Conservation (phyloP, 2,329 filamentous ascomycete species). For the Pseudocercospora eumusae region DNA sequence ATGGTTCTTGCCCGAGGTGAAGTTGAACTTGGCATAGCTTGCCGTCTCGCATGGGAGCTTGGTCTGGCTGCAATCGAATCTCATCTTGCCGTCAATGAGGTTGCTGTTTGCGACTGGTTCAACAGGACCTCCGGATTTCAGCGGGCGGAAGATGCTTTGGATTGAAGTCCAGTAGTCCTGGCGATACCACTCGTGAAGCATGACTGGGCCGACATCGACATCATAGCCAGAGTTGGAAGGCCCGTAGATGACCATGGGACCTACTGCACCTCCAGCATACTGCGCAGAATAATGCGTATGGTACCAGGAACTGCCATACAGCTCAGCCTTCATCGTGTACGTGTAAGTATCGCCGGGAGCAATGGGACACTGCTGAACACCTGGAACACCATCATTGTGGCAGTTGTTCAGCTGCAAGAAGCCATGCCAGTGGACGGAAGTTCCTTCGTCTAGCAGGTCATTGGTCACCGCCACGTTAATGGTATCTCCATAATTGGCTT, state of each 20-base stretch:
- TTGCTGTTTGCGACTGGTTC: constrained; percentile 3
- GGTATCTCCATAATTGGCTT: constrained; percentile 42
- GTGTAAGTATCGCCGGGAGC: constrained; percentile 55
- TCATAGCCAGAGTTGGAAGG: constrained; percentile 45
- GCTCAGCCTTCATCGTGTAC: constrained; percentile 43
- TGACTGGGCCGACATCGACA: constrained; percentile 30
- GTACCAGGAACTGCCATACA: constrained; percentile 37
- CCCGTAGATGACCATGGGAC: constrained; percentile 45
- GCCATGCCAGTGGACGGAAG: constrained; percentile 56
- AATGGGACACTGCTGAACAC: constrained; percentile 65
- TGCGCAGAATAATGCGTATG: constrained; percentile 44
- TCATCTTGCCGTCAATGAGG: constrained; percentile 27
- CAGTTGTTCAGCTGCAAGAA: constrained; percentile 56
- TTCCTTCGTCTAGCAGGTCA: constrained; percentile 49
- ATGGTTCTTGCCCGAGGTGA: constrained; percentile 44
- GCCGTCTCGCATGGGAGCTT: constrained; percentile 7
- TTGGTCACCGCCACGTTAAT: constrained; percentile 40
- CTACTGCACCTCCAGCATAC: constrained; percentile 44
- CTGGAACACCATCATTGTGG: constrained; percentile 52
- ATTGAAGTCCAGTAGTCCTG: constrained; percentile 25
- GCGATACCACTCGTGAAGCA: constrained; percentile 29
- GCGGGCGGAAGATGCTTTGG: constrained; percentile 10
- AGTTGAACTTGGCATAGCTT: constrained; percentile 1
- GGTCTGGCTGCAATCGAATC: constrained; percentile 21
- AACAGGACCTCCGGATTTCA: not conserved